A percentile compares a stretch with the other conserved stretches of the same genome.
Evolutionary conservation across 2,329 filamentous ascomycete genomes (phyloP).

Genomic region (Trichoderma breve): DNA sequence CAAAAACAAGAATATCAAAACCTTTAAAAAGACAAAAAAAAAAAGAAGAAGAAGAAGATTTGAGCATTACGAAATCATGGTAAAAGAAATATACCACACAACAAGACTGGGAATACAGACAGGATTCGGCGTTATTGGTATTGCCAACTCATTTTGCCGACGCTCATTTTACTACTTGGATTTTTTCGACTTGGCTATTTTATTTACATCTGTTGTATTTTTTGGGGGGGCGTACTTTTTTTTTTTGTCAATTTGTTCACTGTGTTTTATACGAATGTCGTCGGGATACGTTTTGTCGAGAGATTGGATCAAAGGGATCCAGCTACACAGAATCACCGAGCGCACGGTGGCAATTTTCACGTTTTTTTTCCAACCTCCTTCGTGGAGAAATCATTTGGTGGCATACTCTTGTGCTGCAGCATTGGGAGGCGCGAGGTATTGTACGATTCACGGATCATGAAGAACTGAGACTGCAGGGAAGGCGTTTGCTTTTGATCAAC

Average conservation of each 20-base stretch:
- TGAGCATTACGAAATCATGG: background rate
- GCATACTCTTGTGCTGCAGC: background rate
- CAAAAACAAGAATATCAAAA: background rate
- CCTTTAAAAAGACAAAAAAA: background rate
- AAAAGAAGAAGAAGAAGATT: background rate
- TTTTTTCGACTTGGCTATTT: background rate
- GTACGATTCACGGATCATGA: background rate
- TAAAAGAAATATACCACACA: background rate
- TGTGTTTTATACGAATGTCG: background rate
- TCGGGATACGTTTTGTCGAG: conserved; percentile 9
- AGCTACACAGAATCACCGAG: background rate
- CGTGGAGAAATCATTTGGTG: background rate
- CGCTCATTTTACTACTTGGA: background rate
- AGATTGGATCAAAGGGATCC: background rate
- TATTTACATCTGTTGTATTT: background rate
- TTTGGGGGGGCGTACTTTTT: background rate
- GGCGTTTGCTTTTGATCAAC: background rate
- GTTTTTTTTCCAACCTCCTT: background rate
- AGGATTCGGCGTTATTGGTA: background rate
- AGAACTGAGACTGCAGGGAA: background rate
- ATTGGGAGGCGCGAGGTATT: background rate
- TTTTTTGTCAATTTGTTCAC: background rate
- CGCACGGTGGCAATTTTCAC: background rate
- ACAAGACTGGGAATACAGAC: background rate
- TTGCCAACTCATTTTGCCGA: background rate